These are phyloP conservation scores for Cronartium ribicola DNA, from an alignment of 1,284 basidiomycete species.

Conservation along the genomic window DNA sequence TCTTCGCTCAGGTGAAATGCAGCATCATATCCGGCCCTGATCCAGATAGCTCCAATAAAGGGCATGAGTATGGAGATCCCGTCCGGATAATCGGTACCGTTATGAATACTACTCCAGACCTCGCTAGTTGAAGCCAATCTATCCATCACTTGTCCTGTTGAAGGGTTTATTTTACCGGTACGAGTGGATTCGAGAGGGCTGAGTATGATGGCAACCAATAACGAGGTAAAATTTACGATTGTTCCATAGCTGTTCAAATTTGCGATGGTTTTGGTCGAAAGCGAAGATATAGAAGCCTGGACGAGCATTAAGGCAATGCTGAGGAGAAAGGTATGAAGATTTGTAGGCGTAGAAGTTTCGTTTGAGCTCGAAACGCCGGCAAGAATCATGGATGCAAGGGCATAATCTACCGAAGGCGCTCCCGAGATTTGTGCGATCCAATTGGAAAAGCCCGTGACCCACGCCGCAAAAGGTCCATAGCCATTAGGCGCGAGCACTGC, in stretches of 20 bases:
- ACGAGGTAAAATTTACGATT: background rate
- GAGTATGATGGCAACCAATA: background rate
- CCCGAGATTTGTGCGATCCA: conserved; percentile 45
- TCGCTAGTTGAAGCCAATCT: conserved; percentile 63
- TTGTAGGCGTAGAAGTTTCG: background rate
- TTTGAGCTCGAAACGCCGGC: background rate
- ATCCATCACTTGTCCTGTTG: conserved; percentile 61
- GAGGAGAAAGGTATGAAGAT: background rate
- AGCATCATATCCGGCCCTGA: conserved; percentile 70
- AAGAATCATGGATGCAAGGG: conserved; percentile 1
- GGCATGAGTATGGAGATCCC: conserved; percentile 64
- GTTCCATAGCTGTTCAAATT: background rate
- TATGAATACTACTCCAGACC: conserved; percentile 66
- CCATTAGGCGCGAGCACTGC: conserved; percentile 43
- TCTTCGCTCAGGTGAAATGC: conserved; percentile 74
- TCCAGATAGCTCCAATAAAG: conserved; percentile 72
- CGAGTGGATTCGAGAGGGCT: background rate
- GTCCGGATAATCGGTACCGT: conserved; percentile 65
- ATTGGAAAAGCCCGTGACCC: conserved; percentile 47
- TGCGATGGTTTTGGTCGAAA: background rate
- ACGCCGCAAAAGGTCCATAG: conserved; percentile 44
- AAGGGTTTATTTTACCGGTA: conserved; percentile 62
- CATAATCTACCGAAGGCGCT: conserved; percentile 53
- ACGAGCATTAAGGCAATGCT: background rate
- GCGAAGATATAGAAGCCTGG: background rate